phyloP scores from a whole-genome alignment of 2,329 filamentous ascomycete genomes.

The Fusarium sp. region DNA sequence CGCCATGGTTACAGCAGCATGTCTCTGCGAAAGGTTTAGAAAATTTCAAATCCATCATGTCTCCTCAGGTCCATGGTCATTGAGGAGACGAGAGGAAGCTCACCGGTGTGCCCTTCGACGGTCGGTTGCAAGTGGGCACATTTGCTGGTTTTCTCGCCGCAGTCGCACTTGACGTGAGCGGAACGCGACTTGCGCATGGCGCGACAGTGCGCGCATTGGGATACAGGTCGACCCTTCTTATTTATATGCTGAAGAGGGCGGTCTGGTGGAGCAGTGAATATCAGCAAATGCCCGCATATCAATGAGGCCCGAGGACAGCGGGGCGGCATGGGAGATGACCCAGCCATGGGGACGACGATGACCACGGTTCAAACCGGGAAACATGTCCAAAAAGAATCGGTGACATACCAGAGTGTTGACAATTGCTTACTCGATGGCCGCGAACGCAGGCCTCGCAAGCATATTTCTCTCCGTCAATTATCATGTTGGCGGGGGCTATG shows the following conservation, averaged over 20 bases:
- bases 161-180: slow-evolving; percentile 96
- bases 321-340: neutral
- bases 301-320: neutral
- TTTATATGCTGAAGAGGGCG: slow-evolving; percentile 94
- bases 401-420: slow-evolving; percentile 88
- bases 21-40: slow-evolving; percentile 61
- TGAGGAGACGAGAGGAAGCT: slow-evolving; percentile 48
- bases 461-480: slow-evolving; percentile 96
- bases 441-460: slow-evolving; percentile 98
- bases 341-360: neutral
- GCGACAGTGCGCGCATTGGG: slow-evolving; percentile 97
- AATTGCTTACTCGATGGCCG: slow-evolving; percentile 98
- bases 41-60: slow-evolving; percentile 19
- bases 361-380: neutral
- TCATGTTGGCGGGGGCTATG: slow-evolving; percentile 64
- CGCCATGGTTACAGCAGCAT: slow-evolving; percentile 78
- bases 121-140: slow-evolving; percentile 71
- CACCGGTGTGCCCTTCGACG: slow-evolving; percentile 70
- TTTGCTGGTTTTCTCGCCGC: slow-evolving; percentile 88
- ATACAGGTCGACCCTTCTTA: slow-evolving; percentile 96
- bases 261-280: slow-evolving; percentile 66
- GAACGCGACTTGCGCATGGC: slow-evolving; percentile 95
- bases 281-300: slow-evolving; percentile 39
- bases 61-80: slow-evolving; percentile 10
- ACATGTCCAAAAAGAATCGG: slow-evolving; percentile 10